Percentiles rank a stretch among this genome's conserved stretches.
Evolutionary conservation across 768 basidiomycete genomes (phyloP).

Genomic region (Auriculariales sp.): DNA sequence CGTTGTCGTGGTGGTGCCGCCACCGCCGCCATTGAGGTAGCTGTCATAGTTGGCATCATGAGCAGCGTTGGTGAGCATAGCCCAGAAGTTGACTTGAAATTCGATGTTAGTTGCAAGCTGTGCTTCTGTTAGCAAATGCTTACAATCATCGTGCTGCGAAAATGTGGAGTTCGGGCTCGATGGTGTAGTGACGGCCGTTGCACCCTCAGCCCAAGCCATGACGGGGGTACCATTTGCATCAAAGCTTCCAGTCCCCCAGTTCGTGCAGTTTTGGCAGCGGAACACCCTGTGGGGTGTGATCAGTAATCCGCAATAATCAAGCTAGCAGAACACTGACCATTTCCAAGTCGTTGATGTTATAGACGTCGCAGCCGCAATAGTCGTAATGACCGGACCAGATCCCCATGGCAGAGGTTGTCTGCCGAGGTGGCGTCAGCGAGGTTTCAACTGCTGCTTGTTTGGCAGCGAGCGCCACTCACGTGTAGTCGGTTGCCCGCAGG

Average conservation of each 20-base stretch:
- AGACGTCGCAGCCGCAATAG: slow-evolving; percentile 21
- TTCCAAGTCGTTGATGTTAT: slow-evolving; percentile 49
- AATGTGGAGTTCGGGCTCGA: slow-evolving; percentile 36
- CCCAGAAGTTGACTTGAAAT: slow-evolving; percentile 41
- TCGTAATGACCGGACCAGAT: slow-evolving; percentile 42
- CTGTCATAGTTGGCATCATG: slow-evolving; percentile 28
- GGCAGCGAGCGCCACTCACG: no score
- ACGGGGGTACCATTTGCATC: slow-evolving; percentile 21
- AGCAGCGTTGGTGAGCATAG: slow-evolving; percentile 36
- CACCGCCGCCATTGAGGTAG: slow-evolving; percentile 32
- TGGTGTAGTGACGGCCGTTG: slow-evolving; percentile 28
- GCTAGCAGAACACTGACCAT: slow-evolving; percentile 15
- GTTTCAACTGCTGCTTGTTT: neutral
- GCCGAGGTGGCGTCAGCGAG: neutral
- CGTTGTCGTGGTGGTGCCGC: slow-evolving; percentile 16
- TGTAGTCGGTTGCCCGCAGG: no score
- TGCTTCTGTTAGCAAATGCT: slow-evolving; percentile 9
- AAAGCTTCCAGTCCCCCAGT: slow-evolving; percentile 20
- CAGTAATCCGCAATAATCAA: neutral
- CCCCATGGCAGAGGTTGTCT: neutral
- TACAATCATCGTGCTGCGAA: slow-evolving; percentile 45
- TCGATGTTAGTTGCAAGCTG: neutral
- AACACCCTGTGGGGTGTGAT: slow-evolving; percentile 24
- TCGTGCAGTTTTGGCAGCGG: slow-evolving; percentile 50
- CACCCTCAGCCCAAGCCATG: slow-evolving; percentile 32